Conservation (phyloP, 139 green algal species). For the Picochlorum sp. region DNA sequence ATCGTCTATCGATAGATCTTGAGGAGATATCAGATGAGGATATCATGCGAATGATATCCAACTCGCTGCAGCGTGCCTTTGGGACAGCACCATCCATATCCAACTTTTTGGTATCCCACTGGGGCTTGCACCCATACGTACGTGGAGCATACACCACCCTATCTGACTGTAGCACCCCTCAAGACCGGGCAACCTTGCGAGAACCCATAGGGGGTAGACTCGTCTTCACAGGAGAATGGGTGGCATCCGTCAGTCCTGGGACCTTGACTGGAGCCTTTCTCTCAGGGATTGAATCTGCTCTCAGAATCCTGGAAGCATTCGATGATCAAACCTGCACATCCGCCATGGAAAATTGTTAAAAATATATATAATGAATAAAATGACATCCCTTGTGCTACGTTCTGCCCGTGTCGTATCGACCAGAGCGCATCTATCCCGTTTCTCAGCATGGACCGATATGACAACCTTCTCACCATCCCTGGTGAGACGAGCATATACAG, state of each 20-base stretch:
- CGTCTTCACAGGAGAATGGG: conserved; percentile 19
- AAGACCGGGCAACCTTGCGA: conserved; percentile 19
- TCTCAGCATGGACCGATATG: no score
- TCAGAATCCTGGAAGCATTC: neutral
- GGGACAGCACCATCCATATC: neutral
- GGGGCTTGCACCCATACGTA: conserved; percentile 12
- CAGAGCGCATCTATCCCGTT: no score
- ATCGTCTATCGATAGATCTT: neutral
- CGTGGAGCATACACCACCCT: conserved; percentile 12
- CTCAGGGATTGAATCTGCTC: conserved; percentile 8
- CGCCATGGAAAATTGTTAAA: neutral
- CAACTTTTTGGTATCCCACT: conserved; percentile 1
- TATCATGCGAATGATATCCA: neutral
- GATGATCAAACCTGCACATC: neutral
- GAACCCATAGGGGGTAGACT: conserved; percentile 19
- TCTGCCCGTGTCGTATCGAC: neutral
- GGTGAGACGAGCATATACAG: no score
- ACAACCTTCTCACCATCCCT: no score
- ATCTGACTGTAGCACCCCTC: conserved; percentile 8
- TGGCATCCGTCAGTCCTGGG: neutral
- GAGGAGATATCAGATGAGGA: conserved; percentile 1
- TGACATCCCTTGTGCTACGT: neutral
- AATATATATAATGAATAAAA: neutral
- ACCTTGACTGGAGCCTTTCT: conserved; percentile 18
- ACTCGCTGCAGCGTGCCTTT: neutral